Conservation (phyloP, 768 basidiomycete genomes). For the Lactarius deliciosus region DNA sequence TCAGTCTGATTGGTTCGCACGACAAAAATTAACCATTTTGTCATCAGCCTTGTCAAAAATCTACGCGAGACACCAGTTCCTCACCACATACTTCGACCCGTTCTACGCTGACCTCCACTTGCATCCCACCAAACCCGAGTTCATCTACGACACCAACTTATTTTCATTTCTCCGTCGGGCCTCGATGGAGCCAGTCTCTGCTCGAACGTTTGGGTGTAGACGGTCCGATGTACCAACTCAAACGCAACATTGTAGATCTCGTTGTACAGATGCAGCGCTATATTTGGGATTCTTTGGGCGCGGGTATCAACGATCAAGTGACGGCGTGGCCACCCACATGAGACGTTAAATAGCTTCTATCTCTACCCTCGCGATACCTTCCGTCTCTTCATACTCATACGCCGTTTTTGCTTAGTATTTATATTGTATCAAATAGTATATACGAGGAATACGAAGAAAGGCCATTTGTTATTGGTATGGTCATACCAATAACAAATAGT, state of each 20-base stretch:
- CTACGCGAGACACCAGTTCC: slow-evolving; percentile 56
- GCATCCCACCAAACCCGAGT: slow-evolving; percentile 44
- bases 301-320: slow-evolving; percentile 9
- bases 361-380: slow-evolving; percentile 3
- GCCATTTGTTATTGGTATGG: no score
- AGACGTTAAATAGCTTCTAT: background rate
- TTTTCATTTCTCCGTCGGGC: slow-evolving; percentile 29
- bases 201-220: slow-evolving; percentile 18
- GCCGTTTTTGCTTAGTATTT: no score
- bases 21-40: background rate
- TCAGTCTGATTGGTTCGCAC: slow-evolving; percentile 2
- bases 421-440: no score
- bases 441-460: no score
- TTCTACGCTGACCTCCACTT: slow-evolving; percentile 71
- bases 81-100: slow-evolving; percentile 77
- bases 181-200: slow-evolving; percentile 10
- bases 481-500: no score
- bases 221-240: slow-evolving; percentile 12
- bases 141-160: slow-evolving; percentile 40
- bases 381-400: no score
- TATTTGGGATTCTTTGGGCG: slow-evolving; percentile 28
- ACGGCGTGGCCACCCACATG: slow-evolving; percentile 28
- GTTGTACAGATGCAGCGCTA: slow-evolving; percentile 22
- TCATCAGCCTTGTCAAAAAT: slow-evolving; percentile 47
- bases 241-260: slow-evolving; percentile 11